A percentile compares a stretch with the other conserved stretches of the same genome.
phyloP scores from a whole-genome alignment of 805 yeast species.

The Saccharomyces cerevisiae region DNA sequence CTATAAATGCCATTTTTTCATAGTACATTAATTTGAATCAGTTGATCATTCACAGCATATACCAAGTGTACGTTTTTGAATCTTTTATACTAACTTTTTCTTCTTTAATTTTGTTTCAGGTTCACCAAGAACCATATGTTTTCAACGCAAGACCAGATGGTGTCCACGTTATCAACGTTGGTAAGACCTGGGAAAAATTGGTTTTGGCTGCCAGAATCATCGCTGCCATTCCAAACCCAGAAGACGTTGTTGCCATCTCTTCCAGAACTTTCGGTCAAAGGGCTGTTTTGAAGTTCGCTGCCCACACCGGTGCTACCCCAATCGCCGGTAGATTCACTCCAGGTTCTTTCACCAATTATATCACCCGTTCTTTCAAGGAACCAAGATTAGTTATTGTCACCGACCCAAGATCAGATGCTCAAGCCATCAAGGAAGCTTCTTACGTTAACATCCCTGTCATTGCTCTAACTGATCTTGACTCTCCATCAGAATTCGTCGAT shows the following conservation, averaged over 20 bases:
- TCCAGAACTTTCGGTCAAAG: constrained; percentile 99
- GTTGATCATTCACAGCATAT: not conserved
- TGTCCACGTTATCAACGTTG: constrained; percentile 95
- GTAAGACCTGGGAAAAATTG: constrained; percentile 96
- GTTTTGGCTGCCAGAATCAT: constrained; percentile 99
- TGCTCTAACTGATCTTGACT: constrained; percentile 97
- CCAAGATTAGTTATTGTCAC: constrained; percentile 99
- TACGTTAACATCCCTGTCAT: constrained; percentile 99
- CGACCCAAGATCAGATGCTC: constrained; percentile 99
- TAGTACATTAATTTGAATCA: not conserved
- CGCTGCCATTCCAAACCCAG: constrained; percentile 98
- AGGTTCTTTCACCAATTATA: constrained; percentile 99
- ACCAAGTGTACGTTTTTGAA: not conserved
- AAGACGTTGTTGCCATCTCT: constrained; percentile 97
- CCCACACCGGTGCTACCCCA: constrained; percentile 99
- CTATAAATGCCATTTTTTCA: not conserved
- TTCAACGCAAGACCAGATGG: constrained; percentile 99
- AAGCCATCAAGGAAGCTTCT: constrained; percentile 99
- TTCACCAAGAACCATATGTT: constrained; percentile 92
- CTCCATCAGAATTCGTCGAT: constrained; percentile 98
- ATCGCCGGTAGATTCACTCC: constrained; percentile 99
- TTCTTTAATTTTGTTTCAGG: constrained; percentile 6
- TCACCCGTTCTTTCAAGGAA: constrained; percentile 99
- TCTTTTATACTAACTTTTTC: constrained; percentile 6
- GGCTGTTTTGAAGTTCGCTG: constrained; percentile 98